Evolutionary conservation across 73 alveolate genomes (phyloP), one percentile per base, ranked within the genome.

Genomic region (Tetrahymena elliotti): DNA sequence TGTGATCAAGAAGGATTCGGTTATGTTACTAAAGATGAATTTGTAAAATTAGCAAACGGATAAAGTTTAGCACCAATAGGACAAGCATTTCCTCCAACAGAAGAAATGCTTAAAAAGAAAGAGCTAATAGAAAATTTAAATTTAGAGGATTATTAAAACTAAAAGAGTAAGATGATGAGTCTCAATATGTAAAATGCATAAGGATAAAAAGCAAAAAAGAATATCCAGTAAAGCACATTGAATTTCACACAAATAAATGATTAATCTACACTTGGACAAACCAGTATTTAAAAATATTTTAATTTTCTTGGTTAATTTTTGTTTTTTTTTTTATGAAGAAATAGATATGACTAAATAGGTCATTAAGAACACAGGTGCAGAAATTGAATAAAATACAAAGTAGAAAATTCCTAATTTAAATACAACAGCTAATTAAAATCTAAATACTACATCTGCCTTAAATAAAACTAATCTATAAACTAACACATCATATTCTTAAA

Each of bases 1-100:
- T 94, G 96, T 94, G 96, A 94, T 33, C 33, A 33, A 54, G 96
- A 94, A 24, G 96, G 96, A 83, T 83, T 47, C 38, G 94, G 96
- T 13, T 93, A 94, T 34, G 96, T 94, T 15, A 94, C 84, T 41
- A 83, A 33, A 39, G 96, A 94, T 33, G 94, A 94, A 83, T 94
- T 94, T 83, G 24, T 41, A 35, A 94, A 94, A 24, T 37, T 94
- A 83, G 96, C 96, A 9, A 92, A 93, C 33, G 94, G 96, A 27
- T 37, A 53, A 83, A 83, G 94, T 84, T 94, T 84, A 37, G 92
- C 96, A n/a, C 93, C 93, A 15, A 41, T 94, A 38, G 96, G 96
- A 16, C 38, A 94, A 35, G 96, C 96, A 36, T 92, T 53, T 94
- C 94, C 96, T 33, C 96, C 96, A 33, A 83, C 94, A 31, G 93